Evolutionary conservation across 2,329 filamentous ascomycete species (phyloP).

Genomic region (Pseudopithomyces chartarum): DNA sequence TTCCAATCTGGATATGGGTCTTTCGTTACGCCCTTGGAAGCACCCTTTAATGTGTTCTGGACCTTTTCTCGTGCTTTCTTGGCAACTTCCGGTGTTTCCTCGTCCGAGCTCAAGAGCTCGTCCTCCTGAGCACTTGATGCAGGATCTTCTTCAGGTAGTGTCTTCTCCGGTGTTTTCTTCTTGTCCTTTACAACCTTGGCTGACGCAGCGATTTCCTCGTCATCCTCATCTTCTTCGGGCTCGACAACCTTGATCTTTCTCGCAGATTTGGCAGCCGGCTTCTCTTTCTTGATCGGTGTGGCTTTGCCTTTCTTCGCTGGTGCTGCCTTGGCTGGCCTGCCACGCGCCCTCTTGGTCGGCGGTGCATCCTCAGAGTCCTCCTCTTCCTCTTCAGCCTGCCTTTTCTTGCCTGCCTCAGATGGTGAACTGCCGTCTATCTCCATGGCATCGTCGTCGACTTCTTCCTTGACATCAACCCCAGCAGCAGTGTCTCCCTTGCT

Average conservation of each 20-base stretch:
- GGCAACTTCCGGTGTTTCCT: slow-evolving; percentile 71
- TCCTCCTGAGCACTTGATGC: slow-evolving; percentile 35
- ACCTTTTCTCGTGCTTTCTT: slow-evolving; percentile 80
- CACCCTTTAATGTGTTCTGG: slow-evolving; percentile 72
- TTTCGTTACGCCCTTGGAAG: slow-evolving; percentile 55
- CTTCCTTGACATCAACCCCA: slow-evolving; percentile 23
- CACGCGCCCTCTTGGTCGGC: slow-evolving; percentile 41
- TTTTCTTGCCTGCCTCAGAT: slow-evolving; percentile 36
- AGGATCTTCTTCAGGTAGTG: slow-evolving; percentile 29
- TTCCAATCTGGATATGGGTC: slow-evolving; percentile 97
- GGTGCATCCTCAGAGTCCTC: slow-evolving; percentile 44
- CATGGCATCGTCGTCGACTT: slow-evolving; percentile 27
- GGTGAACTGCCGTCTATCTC: slow-evolving; percentile 31
- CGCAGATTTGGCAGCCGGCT: slow-evolving; percentile 20
- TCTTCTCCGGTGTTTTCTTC: slow-evolving; percentile 24
- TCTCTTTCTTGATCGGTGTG: slow-evolving; percentile 25
- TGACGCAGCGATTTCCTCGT: slow-evolving; percentile 23
- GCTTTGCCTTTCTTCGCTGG: slow-evolving; percentile 20
- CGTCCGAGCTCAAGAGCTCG: slow-evolving; percentile 58
- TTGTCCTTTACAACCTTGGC: slow-evolving; percentile 23
- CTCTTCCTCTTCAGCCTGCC: slow-evolving; percentile 27
- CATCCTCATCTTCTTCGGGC: slow-evolving; percentile 24
- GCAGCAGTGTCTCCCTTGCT: slow-evolving; percentile 21
- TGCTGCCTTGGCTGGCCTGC: slow-evolving; percentile 30
- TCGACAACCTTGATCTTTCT: slow-evolving; percentile 21